Percentiles rank a stretch among this genome's conserved stretches.
Conservation (phyloP, 2,329 filamentous ascomycete species). For the Claviceps citrina region DNA sequence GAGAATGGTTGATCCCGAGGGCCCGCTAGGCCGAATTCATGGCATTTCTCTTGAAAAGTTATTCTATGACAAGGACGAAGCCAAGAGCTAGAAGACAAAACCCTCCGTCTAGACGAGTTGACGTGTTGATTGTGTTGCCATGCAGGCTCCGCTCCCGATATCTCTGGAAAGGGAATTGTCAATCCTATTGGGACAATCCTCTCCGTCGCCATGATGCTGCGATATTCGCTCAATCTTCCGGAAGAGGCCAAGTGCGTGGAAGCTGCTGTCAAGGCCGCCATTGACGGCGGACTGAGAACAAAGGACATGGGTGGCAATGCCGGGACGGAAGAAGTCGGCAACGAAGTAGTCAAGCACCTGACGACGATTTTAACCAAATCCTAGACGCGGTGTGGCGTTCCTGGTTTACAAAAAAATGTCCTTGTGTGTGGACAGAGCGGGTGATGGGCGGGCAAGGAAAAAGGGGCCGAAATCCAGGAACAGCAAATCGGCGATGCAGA, state of each 20-base stretch:
- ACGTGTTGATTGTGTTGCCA: neutral
- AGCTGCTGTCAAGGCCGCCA: slow-evolving; percentile 61
- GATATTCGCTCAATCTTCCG: slow-evolving; percentile 73
- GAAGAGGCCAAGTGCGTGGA: slow-evolving; percentile 67
- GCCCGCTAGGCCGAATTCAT: neutral
- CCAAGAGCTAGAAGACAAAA: neutral
- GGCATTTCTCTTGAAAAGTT: no score
- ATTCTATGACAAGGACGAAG: neutral
- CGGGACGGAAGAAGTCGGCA: slow-evolving; percentile 57
- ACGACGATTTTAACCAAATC: slow-evolving; percentile 32
- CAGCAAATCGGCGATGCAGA: neutral
- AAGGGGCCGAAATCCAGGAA: neutral
- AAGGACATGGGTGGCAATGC: slow-evolving; percentile 70
- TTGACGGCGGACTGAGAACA: slow-evolving; percentile 66
- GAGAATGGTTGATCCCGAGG: neutral
- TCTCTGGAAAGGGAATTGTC: slow-evolving; percentile 49
- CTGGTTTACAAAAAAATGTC: neutral
- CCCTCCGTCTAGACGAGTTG: neutral
- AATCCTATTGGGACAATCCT: slow-evolving; percentile 76
- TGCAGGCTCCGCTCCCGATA: slow-evolving; percentile 48
- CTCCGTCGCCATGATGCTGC: slow-evolving; percentile 88
- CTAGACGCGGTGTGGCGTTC: slow-evolving; percentile 1
- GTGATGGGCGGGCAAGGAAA: no score
- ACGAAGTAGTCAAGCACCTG: slow-evolving; percentile 61
- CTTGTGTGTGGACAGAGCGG: no score